These are phyloP conservation scores for Trebouxia sp. DNA, from an alignment of 139 green algal species.

Conservation along the genomic window DNA sequence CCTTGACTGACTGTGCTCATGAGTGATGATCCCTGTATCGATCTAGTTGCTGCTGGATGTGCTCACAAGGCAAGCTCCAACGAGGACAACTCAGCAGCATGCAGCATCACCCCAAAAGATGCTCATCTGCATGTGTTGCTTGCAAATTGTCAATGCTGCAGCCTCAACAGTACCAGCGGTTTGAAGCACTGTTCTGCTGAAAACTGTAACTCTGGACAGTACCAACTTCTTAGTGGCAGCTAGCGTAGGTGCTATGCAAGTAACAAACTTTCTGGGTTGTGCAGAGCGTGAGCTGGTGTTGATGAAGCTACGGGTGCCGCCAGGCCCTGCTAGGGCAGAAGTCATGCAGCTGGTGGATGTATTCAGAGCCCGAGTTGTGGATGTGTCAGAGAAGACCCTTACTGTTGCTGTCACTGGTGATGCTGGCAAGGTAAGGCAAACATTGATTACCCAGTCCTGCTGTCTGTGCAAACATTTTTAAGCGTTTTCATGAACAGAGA, in stretches of 20 bases:
- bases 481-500: background rate
- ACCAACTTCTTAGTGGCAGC: background rate
- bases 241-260: conserved; percentile 4
- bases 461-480: too few relatives aligned
- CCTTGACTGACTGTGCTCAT: background rate
- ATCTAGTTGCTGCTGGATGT: too few relatives aligned
- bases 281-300: conserved; percentile 94
- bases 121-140: too few relatives aligned
- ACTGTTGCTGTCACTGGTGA: conserved; percentile 84
- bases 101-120: too few relatives aligned
- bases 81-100: too few relatives aligned
- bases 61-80: too few relatives aligned
- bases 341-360: conserved; percentile 90
- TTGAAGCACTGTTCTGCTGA: too few relatives aligned
- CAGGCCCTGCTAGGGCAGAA: conserved; percentile 73
- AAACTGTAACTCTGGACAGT: too few relatives aligned
- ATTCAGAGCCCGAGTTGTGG: conserved; percentile 91
- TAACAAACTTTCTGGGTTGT: background rate
- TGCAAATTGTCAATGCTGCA: too few relatives aligned
- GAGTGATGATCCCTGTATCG: too few relatives aligned
- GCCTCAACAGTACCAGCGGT: too few relatives aligned
- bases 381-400: conserved; percentile 73
- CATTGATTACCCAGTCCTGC: too few relatives aligned
- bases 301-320: conserved; percentile 80
- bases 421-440: conserved; percentile 87